Conservation (phyloP, 805 yeast genomes). For the Lipomyces mesembrius region DNA sequence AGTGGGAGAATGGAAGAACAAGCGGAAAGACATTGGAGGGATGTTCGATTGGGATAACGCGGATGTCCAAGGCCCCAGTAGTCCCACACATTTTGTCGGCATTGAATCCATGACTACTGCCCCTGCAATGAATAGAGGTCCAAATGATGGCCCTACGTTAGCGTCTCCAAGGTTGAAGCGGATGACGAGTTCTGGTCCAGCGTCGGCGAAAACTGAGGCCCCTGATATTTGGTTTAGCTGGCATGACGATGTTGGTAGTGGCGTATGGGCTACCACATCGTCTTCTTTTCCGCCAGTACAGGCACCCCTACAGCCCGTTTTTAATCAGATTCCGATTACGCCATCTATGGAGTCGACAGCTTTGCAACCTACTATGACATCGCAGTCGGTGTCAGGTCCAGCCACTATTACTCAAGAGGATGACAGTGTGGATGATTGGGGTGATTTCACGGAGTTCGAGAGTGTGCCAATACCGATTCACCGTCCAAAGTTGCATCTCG, state of each 20-base stretch:
- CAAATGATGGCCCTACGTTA: neutral
- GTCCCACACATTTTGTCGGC: constrained; percentile 3
- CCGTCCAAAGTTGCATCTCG: neutral
- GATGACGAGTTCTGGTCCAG: neutral
- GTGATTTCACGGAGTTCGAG: constrained; percentile 9
- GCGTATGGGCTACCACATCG: neutral
- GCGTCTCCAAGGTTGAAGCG: neutral
- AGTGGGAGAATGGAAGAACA: constrained; percentile 32
- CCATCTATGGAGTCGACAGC: neutral
- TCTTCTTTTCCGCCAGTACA: neutral
- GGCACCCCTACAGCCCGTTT: neutral
- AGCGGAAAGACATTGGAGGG: neutral
- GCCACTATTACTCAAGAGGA: constrained; percentile 1
- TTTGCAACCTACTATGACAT: neutral
- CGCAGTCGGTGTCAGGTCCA: neutral
- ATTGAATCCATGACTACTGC: constrained; percentile 1
- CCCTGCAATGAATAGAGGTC: neutral
- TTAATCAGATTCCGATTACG: neutral
- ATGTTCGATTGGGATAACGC: constrained; percentile 34
- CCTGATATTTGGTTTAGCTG: constrained; percentile 23
- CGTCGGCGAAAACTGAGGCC: neutral
- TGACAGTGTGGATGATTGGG: constrained; percentile 20
- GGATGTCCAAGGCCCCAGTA: constrained; percentile 5
- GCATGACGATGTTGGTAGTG: constrained; percentile 14
- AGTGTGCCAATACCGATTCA: neutral